Evolutionary conservation across 2,329 filamentous ascomycete species (phyloP).

Genomic region (Berkeleyomyces basicola): DNA sequence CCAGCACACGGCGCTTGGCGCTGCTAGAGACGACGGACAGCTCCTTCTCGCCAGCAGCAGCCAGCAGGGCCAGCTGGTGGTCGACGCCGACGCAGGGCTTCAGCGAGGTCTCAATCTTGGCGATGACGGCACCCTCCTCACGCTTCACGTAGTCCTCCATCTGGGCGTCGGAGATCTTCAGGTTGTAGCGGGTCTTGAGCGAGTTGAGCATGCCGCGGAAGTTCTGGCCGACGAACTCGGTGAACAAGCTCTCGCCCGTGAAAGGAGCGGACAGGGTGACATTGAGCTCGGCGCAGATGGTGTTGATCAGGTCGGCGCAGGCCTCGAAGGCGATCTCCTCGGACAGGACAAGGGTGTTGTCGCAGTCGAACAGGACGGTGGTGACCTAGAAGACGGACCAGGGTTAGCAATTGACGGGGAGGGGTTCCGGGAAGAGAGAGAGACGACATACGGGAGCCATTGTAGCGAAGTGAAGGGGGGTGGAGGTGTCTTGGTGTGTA

Average conservation of each 20-base stretch:
- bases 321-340: constrained; percentile 85
- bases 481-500: too few species aligned
- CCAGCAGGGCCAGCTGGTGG: constrained; percentile 48
- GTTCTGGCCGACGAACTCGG: constrained; percentile 84
- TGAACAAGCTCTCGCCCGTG: constrained; percentile 61
- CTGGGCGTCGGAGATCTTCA: constrained; percentile 50
- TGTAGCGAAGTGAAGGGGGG: too few species aligned
- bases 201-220: constrained; percentile 80
- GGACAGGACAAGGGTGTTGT: constrained; percentile 89
- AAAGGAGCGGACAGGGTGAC: constrained; percentile 43
- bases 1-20: constrained; percentile 60
- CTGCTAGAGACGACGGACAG: constrained; percentile 71
- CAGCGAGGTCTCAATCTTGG: constrained; percentile 54
- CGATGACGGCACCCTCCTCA: constrained; percentile 73
- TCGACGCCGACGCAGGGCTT: constrained; percentile 53
- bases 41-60: constrained; percentile 44
- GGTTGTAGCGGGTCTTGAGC: constrained; percentile 60
- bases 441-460: too few species aligned
- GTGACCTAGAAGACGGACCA: constrained; percentile 30
- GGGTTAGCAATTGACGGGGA: not conserved
- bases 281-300: constrained; percentile 54
- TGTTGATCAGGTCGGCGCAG: constrained; percentile 76
- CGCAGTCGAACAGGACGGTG: constrained; percentile 57
- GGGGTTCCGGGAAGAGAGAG: not conserved
- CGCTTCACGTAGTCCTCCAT: constrained; percentile 55